Percentiles rank a stretch among this genome's conserved stretches.
phyloP scores from a whole-genome alignment of 169 alveolate species.

The Eimeria sp. region DNA sequence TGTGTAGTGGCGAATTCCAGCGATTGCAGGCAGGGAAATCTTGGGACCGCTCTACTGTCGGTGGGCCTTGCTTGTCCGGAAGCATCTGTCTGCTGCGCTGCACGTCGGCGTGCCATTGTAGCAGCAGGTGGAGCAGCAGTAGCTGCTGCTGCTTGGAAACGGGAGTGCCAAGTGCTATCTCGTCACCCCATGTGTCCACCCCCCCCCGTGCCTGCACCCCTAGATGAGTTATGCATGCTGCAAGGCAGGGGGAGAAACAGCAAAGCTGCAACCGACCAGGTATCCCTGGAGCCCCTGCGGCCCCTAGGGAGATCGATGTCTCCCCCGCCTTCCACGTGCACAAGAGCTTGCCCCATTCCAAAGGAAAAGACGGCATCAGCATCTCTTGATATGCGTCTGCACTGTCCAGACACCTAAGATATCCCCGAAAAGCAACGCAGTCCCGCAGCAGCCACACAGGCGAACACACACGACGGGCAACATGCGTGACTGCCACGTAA shows the following conservation, averaged over 20 bases:
- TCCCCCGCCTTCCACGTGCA: constrained; percentile 69
- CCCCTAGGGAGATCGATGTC: neutral
- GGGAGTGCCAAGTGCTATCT: constrained; percentile 26
- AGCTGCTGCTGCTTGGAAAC: constrained; percentile 70
- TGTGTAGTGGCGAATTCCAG: neutral
- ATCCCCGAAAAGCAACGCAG: neutral
- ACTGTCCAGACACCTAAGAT: constrained; percentile 20
- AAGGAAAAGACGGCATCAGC: constrained; percentile 51
- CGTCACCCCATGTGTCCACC: constrained; percentile 23
- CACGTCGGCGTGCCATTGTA: constrained; percentile 61
- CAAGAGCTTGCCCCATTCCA: constrained; percentile 63
- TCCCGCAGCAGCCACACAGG: neutral
- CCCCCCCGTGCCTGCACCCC: constrained; percentile 63
- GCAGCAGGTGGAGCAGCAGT: constrained; percentile 60
- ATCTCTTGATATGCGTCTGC: constrained; percentile 56
- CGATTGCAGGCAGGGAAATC: neutral
- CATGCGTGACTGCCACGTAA: neutral
- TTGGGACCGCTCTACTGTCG: neutral
- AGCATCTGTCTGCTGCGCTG: constrained; percentile 22
- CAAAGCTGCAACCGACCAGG: constrained; percentile 3
- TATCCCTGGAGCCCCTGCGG: neutral
- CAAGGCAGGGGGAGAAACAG: constrained; percentile 9
- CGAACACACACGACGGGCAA: neutral
- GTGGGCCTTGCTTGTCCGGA: neutral
- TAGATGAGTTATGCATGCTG: constrained; percentile 18